Percentiles rank a stretch among this genome's conserved stretches.
Conservation (phyloP, 2,329 filamentous ascomycete genomes). For the Thermochaetoides dissita region DNA sequence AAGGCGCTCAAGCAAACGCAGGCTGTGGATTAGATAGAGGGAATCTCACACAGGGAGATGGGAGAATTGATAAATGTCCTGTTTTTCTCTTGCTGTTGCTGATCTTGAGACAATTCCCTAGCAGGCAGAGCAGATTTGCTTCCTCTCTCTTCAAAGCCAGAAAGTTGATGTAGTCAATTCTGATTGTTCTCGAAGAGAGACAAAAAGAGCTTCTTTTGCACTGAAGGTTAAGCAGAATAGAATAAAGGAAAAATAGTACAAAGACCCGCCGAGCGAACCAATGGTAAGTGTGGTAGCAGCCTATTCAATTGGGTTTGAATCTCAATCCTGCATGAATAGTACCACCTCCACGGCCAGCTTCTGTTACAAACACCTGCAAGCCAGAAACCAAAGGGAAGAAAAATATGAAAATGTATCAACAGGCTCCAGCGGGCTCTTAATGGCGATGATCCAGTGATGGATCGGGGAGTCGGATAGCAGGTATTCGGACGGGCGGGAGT, state of each 20-base stretch:
- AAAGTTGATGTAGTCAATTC: slow-evolving; percentile 34
- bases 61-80: too few species aligned
- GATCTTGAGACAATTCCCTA: too few species aligned
- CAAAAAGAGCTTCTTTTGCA: slow-evolving; percentile 15
- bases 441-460: too few species aligned
- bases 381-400: neutral
- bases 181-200: slow-evolving; percentile 33
- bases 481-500: too few species aligned
- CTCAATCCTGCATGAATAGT: slow-evolving; percentile 15
- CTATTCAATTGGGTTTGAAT: slow-evolving; percentile 11
- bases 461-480: too few species aligned
- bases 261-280: slow-evolving; percentile 15
- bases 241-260: slow-evolving; percentile 23
- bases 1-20: too few species aligned
- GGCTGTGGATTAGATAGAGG: too few species aligned
- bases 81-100: too few species aligned
- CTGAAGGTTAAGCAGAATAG: slow-evolving; percentile 16
- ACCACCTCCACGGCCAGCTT: slow-evolving; percentile 15
- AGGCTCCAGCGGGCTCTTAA: too few species aligned
- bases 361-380: slow-evolving; percentile 10
- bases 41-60: too few species aligned
- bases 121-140: slow-evolving; percentile 1
- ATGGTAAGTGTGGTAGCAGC: slow-evolving; percentile 5
- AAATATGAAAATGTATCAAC: too few species aligned
- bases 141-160: slow-evolving; percentile 22